Evolutionary conservation across 1,284 basidiomycete species (phyloP), one percentile per base, ranked within the genome.

Genomic region (Ustilago trichophora): DNA sequence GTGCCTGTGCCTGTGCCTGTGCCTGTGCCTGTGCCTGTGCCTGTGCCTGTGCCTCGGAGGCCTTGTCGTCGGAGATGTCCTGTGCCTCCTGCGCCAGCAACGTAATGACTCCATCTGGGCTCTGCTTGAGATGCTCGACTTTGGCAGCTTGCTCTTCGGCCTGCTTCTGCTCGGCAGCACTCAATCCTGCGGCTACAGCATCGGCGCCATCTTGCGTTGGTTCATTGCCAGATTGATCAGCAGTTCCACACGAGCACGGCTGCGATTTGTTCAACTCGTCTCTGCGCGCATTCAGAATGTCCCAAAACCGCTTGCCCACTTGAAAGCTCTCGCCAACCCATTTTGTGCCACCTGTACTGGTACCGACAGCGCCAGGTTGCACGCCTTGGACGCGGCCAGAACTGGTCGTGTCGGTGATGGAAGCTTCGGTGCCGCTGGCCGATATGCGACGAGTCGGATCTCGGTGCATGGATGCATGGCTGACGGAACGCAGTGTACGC

Each of bases 291-390:
- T 68, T 52, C 24, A 75, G 38, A 21, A 76, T 63, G 40, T 76
- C 66, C 53, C 57, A 69, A 29, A 80, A 76, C 27, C 70, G 52
- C 26, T 58, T 38, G 18, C 79, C 79, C 9, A 80, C 54, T 43
- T 75, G 62, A 40, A 79, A 81, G 37, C 71, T 75, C 24, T 59
- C 45, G 9, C 79, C 79, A 13, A 79, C 69, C 76, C 76, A 78
- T 24, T 76, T 76, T 4, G 76, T 75, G 15, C 76, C 76, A 4
- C 76, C 76, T n/a, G 56, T 50, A 45, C 75, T 76, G 16, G 75
- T 77, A n/a, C 76, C 76, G 2, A 78, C 63, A 2, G 52, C 44
- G 32, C 75, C 75, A 2, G 71, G 62, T 8, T 24, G 40, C 6
- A 76, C 59, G 36, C 66, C 70, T 19, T 38, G 37, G 6, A 31